Evolutionary conservation across 1,139 yeast species (phyloP), one percentile per base, ranked within the genome.

Genomic region (Keqinozyma sinolaborantium): DNA sequence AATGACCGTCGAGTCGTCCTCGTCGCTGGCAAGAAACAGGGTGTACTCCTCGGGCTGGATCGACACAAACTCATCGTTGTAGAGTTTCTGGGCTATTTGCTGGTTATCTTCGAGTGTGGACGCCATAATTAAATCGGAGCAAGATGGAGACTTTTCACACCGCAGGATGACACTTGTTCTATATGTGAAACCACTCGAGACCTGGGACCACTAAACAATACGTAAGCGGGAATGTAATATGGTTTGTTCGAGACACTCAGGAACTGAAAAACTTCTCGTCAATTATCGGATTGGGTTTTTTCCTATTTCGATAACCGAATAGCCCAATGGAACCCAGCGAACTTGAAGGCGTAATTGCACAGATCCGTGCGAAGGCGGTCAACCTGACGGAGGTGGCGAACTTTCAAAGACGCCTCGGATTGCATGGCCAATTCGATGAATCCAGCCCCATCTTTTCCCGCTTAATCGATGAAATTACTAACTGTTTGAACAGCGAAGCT

Each of bases 41-140:
- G 70, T 66, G 41, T 69, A 69, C 40, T 70, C 75, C 39, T 67
- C 71, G 2, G 73, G 73, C 35, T 58, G 60, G 28, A 70, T 63
- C 24, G 70, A 60, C 5, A 66, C 65, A 39, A 68, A 68, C 32
- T 64, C 62, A 38, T 65, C 73, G 16, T 56, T 45, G 47, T 51
- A 67, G 20, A 68, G 50, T 38, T 61, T 59, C 10, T 26, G 25
- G n/a, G 73, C 73, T 25, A 64, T 65, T 6, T 60, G 66, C 12
- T 44, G 37, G 35, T 48, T 46, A 29, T 56, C 62, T 23, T 23
- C 14, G 7, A 10, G 7, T 13, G 12, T 23, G 13, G 25, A 23
- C 10, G 10, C 10, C 23, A 19, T 9, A 10, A 9, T 19, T 10
- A 9, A 19, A 9, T 9, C 10, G 9, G 9, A 10, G 23, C 10